Evolutionary conservation across 371 early-diverging fungal species (phyloP), one percentile per base, ranked within the genome.

Genomic region (Cokeromyces recurvatus): DNA sequence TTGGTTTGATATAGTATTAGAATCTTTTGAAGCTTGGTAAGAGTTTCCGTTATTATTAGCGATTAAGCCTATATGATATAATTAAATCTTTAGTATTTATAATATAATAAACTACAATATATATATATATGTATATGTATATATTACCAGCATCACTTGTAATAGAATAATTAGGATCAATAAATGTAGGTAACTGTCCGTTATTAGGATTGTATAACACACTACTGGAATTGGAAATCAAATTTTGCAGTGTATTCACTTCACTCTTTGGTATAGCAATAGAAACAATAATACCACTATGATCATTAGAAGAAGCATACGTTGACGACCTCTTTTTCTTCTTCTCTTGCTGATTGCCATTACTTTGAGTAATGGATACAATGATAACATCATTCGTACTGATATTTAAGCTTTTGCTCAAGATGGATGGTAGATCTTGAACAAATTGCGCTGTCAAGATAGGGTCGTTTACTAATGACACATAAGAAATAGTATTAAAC

Each of bases 391-490:
- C 68, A 20, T 74, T 62, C 0, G 65, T 55, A n/a, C 64, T 46
- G 4, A 66, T 27, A 34, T 41, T 40, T 19, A 74, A 41, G 0
- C 51, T 43, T 15, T 55, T 56, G 25, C 68, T 60, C 8, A 74
- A 48, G 11, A 61, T 41, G 1, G 57, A 41, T 16, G 74, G 74
- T 27, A 74, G 38, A 0, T 57, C 38, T 27, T 74, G 71, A 14
- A 74, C 71, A 51, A 74, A 74, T 35, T 74, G 59, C 20, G 74
- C 74, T 0, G 74, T 74, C 24, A 74, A 38, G 0, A 74, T 36
- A 1, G 68, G 64, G 48, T 74, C 71, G 29, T 63, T 45, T 2
- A 74, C 74, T 68, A 74, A 66, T 24, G 64, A 59, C 25, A 57
- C 23, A 21, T 70, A 74, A 0, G 74, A 67, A 11, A 74, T 44